Conservation (phyloP, 2,329 filamentous ascomycete genomes). For the Colletotrichum neosansevieriae region DNA sequence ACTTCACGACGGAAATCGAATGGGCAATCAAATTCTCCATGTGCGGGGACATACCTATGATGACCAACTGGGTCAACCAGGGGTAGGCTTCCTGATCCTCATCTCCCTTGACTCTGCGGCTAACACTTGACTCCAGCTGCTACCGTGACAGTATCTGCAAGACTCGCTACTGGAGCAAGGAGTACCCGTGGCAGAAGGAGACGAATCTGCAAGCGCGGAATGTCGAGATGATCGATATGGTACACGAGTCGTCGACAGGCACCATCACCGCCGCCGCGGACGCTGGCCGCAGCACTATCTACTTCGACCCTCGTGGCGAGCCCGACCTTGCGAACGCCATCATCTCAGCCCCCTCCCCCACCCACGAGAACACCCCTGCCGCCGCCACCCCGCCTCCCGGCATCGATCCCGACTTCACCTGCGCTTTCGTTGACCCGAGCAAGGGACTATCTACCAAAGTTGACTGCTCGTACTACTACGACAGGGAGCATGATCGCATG, state of each 20-base stretch:
- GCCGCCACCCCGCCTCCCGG: slow-evolving; percentile 2
- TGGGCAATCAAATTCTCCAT: too few relatives aligned
- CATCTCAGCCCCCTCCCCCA: neutral
- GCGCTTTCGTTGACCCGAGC: slow-evolving; percentile 3
- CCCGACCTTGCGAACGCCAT: neutral
- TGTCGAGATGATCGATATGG: too few relatives aligned
- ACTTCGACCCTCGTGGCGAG: neutral
- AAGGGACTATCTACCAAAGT: neutral
- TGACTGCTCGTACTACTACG: slow-evolving; percentile 9
- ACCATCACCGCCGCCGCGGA: neutral
- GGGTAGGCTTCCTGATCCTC: too few relatives aligned
- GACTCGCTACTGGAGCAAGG: neutral
- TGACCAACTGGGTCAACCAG: too few relatives aligned
- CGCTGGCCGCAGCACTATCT: too few relatives aligned
- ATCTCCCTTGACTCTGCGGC: too few relatives aligned
- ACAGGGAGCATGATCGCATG: neutral
- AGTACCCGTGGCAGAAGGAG: neutral
- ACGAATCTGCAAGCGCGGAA: neutral
- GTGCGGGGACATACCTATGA: too few relatives aligned
- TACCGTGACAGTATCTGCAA: slow-evolving; percentile 27
- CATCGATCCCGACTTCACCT: slow-evolving; percentile 9
- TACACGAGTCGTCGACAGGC: too few relatives aligned
- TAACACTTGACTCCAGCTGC: neutral
- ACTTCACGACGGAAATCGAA: too few relatives aligned
- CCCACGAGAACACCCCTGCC: neutral